Conservation (phyloP, 495 filamentous ascomycete species). For the Trichoderma erinaceum region DNA sequence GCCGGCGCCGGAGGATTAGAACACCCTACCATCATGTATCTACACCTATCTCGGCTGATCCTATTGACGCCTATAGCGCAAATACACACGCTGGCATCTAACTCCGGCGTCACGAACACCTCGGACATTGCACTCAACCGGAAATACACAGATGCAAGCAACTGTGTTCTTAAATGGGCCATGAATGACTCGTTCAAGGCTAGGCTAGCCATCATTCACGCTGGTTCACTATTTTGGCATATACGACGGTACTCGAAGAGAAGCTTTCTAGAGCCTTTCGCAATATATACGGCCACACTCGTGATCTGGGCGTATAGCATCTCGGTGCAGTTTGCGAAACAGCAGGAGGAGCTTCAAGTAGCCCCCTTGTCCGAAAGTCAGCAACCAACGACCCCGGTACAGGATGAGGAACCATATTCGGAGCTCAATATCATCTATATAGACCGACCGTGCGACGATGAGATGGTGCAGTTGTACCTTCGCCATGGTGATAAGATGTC, state of each 20-base stretch:
- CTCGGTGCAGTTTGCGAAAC: not conserved
- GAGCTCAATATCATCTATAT: slow-evolving; percentile 40
- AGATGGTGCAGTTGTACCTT: slow-evolving; percentile 48
- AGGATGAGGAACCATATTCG: not conserved
- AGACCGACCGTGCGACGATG: slow-evolving; percentile 49
- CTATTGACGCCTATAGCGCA: not conserved
- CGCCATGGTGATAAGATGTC: slow-evolving; percentile 41
- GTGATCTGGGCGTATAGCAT: slow-evolving; percentile 47
- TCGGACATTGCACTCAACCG: slow-evolving; percentile 25
- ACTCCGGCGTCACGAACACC: not conserved
- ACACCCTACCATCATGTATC: slow-evolving; percentile 26
- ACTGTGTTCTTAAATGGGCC: slow-evolving; percentile 31
- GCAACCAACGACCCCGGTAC: not conserved
- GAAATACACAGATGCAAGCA: not conserved
- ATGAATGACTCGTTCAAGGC: slow-evolving; percentile 49
- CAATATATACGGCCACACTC: slow-evolving; percentile 42
- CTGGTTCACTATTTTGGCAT: slow-evolving; percentile 45
- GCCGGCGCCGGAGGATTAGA: slow-evolving; percentile 25
- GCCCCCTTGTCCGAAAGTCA: not conserved
- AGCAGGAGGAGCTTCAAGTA: not conserved
- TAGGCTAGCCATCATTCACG: slow-evolving; percentile 48
- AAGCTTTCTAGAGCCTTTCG: slow-evolving; percentile 45
- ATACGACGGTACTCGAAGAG: slow-evolving; percentile 41
- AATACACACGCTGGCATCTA: slow-evolving; percentile 23
- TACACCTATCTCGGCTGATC: not conserved